Evolutionary conservation across 2,329 filamentous ascomycete species (phyloP).

Genomic region (Clonostachys sp.): DNA sequence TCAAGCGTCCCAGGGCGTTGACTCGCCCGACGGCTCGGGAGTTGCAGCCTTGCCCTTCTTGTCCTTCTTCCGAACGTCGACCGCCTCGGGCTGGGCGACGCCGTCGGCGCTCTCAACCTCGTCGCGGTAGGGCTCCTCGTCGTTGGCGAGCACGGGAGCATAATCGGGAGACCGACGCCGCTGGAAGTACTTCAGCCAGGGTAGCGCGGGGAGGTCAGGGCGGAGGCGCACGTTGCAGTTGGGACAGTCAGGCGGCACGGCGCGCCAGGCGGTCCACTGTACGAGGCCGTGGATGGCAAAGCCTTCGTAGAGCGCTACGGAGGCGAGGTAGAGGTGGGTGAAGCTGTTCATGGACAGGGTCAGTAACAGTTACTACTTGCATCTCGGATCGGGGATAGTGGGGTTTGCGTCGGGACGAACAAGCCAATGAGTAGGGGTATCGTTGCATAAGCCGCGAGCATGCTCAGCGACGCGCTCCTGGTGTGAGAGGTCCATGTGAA

Average conservation of each 20-base stretch:
- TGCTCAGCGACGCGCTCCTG: slow-evolving; percentile 18
- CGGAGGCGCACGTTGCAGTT: slow-evolving; percentile 31
- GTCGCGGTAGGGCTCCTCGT: slow-evolving; percentile 16
- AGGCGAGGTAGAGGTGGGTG: slow-evolving; percentile 25
- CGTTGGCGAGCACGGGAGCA: slow-evolving; percentile 12
- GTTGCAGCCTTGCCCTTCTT: slow-evolving; percentile 12
- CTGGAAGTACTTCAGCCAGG: slow-evolving; percentile 20
- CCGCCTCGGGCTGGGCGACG: slow-evolving; percentile 9
- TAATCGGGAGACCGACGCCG: slow-evolving; percentile 3
- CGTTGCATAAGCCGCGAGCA: slow-evolving; percentile 36
- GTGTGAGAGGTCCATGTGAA: slow-evolving; percentile 29
- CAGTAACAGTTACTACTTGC: not conserved
- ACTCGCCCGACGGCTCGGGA: slow-evolving; percentile 2
- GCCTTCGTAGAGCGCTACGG: slow-evolving; percentile 29
- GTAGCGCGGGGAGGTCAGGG: slow-evolving; percentile 26
- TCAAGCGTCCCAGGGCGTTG: not conserved
- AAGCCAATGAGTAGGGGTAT: slow-evolving; percentile 34
- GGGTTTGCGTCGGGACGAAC: slow-evolving; percentile 16
- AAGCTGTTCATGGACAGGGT: slow-evolving; percentile 1
- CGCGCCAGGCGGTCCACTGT: slow-evolving; percentile 31
- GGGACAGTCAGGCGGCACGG: slow-evolving; percentile 31
- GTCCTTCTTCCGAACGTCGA: slow-evolving; percentile 12
- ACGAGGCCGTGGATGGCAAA: slow-evolving; percentile 29
- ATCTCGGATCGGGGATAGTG: not conserved
- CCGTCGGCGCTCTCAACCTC: slow-evolving; percentile 8